These are phyloP conservation scores for Blastocystis sp. DNA, from an alignment of 352 stramenopile genomes.

Conservation along the genomic window DNA sequence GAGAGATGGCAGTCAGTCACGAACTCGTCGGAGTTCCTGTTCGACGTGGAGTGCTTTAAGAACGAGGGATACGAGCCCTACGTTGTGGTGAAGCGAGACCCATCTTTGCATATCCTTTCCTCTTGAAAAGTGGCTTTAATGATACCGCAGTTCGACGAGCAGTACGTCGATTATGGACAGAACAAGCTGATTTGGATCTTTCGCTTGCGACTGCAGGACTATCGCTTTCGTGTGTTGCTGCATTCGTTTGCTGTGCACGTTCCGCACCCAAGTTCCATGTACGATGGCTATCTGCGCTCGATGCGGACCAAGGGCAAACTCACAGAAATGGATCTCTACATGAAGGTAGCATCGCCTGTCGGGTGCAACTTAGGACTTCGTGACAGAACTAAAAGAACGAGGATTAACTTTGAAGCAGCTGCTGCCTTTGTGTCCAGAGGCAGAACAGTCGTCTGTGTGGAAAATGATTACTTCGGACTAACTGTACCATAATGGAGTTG, in stretches of 20 bases:
- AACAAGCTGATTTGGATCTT: slow-evolving; percentile 60
- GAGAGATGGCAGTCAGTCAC: background rate
- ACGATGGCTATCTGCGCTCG: background rate
- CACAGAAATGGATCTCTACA: slow-evolving; percentile 9
- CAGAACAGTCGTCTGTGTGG: background rate
- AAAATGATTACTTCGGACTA: background rate
- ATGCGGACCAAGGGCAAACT: background rate
- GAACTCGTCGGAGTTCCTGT: background rate
- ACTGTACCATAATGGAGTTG: background rate
- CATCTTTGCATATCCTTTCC: slow-evolving; percentile 20
- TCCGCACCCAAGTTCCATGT: background rate
- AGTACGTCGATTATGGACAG: slow-evolving; percentile 42
- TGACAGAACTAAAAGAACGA: background rate
- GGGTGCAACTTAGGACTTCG: background rate
- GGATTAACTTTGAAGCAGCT: background rate
- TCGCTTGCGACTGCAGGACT: background rate
- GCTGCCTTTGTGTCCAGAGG: background rate
- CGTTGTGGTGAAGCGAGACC: background rate
- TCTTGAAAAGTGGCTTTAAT: background rate
- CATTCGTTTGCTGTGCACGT: slow-evolving; percentile 42
- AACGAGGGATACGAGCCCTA: slow-evolving; percentile 55
- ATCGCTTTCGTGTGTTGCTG: background rate
- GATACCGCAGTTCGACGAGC: slow-evolving; percentile 6
- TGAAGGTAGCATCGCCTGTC: background rate
- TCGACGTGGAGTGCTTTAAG: slow-evolving; percentile 40